phyloP scores from a whole-genome alignment of 805 yeast species.

The Candida coquimbonensis region DNA sequence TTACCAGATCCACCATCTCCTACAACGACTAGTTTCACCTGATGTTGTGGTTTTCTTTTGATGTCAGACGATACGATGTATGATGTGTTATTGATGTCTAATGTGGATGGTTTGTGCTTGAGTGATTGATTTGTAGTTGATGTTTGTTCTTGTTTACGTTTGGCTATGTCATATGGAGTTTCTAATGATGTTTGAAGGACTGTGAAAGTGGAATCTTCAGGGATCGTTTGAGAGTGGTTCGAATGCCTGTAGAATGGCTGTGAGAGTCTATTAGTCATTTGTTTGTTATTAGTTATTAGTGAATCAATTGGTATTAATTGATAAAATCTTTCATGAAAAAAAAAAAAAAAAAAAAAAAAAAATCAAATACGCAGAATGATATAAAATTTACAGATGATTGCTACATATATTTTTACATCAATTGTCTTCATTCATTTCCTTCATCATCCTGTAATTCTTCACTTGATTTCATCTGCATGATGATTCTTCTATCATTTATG shows the following conservation, averaged over 20 bases:
- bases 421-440: too few relatives aligned
- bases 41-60: slow-evolving; percentile 26
- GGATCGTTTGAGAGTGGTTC: background rate
- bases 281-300: too few relatives aligned
- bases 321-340: too few relatives aligned
- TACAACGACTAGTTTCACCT: slow-evolving; percentile 64
- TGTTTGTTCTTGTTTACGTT: slow-evolving; percentile 14
- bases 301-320: too few relatives aligned
- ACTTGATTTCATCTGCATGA: slow-evolving; percentile 7
- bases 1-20: slow-evolving; percentile 94
- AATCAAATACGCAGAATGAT: too few relatives aligned
- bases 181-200: slow-evolving; percentile 19
- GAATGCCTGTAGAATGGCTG: slow-evolving; percentile 9
- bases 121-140: background rate
- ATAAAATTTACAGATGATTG: too few relatives aligned
- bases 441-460: too few relatives aligned
- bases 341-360: too few relatives aligned
- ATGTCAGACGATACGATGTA: too few relatives aligned
- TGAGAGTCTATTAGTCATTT: slow-evolving; percentile 13
- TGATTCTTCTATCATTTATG: slow-evolving; percentile 16
- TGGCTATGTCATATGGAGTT: slow-evolving; percentile 25
- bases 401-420: too few relatives aligned
- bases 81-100: too few relatives aligned
- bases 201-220: slow-evolving; percentile 14
- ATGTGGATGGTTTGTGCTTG: too few relatives aligned